Evolutionary conservation across 1,284 basidiomycete genomes (phyloP).

Genomic region (Dichomitus squalens): DNA sequence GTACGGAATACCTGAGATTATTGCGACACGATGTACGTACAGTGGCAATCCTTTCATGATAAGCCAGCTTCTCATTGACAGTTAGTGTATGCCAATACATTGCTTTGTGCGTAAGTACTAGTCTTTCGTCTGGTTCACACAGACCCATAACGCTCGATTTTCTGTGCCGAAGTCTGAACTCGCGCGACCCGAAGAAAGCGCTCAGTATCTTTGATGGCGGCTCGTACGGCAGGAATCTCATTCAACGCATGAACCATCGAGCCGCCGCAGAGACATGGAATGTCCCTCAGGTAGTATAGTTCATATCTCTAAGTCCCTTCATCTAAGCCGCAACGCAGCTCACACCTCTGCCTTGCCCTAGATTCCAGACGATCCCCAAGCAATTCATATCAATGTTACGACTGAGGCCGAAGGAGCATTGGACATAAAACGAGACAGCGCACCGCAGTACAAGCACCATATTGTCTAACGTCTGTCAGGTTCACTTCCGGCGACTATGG

Average conservation of each 20-base stretch:
- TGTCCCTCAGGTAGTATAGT: neutral
- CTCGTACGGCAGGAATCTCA: neutral
- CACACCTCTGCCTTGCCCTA: neutral
- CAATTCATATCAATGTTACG: neutral
- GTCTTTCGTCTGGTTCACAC: no score
- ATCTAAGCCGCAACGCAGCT: neutral
- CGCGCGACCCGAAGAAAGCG: neutral
- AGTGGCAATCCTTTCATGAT: no score
- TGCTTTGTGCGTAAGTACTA: neutral
- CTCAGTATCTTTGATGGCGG: neutral
- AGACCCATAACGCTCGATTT: neutral
- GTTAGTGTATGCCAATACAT: neutral
- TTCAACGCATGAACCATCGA: neutral
- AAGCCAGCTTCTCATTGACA: no score
- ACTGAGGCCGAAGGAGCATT: slow-evolving; percentile 3
- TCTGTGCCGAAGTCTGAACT: neutral
- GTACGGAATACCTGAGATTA: neutral
- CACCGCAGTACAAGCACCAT: no score
- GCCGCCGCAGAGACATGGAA: neutral
- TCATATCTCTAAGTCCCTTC: neutral
- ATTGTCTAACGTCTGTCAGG: no score
- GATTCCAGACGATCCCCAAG: neutral
- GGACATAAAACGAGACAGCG: no score
- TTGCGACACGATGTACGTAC: neutral
- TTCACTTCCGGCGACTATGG: no score